Conservation (phyloP, 2,329 filamentous ascomycete species). For the Colletotrichum tamarilloi region DNA sequence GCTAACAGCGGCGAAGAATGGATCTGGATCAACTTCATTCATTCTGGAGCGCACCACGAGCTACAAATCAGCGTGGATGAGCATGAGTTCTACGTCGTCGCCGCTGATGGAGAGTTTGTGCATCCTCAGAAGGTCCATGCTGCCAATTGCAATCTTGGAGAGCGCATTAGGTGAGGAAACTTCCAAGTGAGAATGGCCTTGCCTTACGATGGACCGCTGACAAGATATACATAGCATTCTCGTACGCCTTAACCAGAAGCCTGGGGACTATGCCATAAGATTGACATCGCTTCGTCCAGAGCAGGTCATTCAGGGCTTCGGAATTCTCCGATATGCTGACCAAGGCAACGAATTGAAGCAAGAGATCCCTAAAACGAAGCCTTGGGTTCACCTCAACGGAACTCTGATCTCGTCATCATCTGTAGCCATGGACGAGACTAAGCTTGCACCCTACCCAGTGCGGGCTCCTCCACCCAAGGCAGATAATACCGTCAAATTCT, state of each 20-base stretch:
- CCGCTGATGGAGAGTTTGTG: conserved; percentile 25
- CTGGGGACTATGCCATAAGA: conserved; percentile 9
- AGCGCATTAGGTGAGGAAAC: conserved; percentile 12
- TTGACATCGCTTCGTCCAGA: conserved; percentile 21
- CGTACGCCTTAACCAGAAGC: conserved; percentile 12
- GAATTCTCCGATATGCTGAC: conserved; percentile 23
- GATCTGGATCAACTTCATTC: conserved; percentile 33
- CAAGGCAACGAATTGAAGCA: neutral
- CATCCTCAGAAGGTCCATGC: conserved; percentile 22
- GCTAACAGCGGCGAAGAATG: conserved; percentile 18
- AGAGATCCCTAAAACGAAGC: conserved; percentile 4
- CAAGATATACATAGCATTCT: conserved; percentile 6
- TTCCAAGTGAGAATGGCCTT: neutral
- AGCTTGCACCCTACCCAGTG: conserved; percentile 22
- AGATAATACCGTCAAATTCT: conserved; percentile 26
- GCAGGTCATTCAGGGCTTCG: conserved; percentile 25
- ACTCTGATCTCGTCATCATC: conserved; percentile 23
- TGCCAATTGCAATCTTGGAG: conserved; percentile 29
- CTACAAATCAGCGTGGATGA: conserved; percentile 28
- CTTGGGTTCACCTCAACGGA: conserved; percentile 25
- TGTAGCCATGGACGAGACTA: conserved; percentile 22
- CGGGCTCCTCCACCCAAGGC: conserved; percentile 16
- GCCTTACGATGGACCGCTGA: too few relatives aligned
- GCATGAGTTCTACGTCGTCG: conserved; percentile 26
- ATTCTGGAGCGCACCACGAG: conserved; percentile 27